Conservation (phyloP, 2,329 filamentous ascomycete species). For the Volutella citrinella region DNA sequence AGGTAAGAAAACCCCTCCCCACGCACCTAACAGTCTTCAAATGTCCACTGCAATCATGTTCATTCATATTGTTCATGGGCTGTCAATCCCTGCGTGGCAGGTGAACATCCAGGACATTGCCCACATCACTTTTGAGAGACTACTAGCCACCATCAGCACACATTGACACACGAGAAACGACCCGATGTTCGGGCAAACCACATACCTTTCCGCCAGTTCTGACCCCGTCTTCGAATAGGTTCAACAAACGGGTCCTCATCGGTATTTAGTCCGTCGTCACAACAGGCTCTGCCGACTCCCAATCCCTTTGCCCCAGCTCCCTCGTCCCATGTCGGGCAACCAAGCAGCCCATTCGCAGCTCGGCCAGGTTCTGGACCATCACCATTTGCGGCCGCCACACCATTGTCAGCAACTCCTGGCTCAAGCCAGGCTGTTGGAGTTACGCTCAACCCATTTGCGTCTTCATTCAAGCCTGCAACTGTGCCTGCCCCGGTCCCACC, state of each 20-base stretch:
- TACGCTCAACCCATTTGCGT: constrained; percentile 15
- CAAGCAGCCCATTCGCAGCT: constrained; percentile 22
- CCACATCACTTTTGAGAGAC: too few species aligned
- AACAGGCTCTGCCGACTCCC: constrained; percentile 14
- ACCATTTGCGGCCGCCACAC: too few species aligned
- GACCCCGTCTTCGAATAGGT: too few species aligned
- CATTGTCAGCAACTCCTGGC: constrained; percentile 2
- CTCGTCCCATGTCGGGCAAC: constrained; percentile 3
- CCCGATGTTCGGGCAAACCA: too few species aligned
- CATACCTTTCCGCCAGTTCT: too few species aligned
- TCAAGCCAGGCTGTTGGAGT: constrained; percentile 4
- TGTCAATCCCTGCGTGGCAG: too few species aligned
- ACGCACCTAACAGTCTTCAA: constrained; percentile 22
- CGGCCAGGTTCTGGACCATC: too few species aligned
- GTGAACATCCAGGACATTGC: too few species aligned
- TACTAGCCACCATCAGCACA: too few species aligned
- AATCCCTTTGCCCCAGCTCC: constrained; percentile 21
- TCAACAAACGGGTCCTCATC: constrained; percentile 18
- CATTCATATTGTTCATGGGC: constrained; percentile 7
- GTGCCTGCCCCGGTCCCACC: constrained; percentile 1
- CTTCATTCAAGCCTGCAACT: constrained; percentile 6
- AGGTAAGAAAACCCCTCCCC: constrained; percentile 21
- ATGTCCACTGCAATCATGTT: constrained; percentile 10
- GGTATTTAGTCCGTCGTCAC: constrained; percentile 12
- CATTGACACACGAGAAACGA: too few species aligned